Conservation (phyloP, 441 rosid species). For the Pelargonium myrrhifolium region DNA sequence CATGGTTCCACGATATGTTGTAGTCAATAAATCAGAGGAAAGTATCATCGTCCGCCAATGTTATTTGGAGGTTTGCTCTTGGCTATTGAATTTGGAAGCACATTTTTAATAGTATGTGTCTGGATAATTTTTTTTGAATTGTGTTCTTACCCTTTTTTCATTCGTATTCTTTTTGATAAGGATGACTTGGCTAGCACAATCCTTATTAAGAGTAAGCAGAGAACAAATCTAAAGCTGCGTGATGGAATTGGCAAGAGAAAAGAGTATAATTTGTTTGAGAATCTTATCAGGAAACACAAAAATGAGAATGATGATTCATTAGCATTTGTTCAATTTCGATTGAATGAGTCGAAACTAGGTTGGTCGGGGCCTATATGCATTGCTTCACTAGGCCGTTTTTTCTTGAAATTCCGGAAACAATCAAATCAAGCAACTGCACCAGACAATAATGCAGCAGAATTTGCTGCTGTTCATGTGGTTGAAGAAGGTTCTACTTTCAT, state of each 20-base stretch:
- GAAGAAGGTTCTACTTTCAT: conserved; percentile 84
- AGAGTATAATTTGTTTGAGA: conserved; percentile 75
- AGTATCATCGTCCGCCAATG: conserved; percentile 66
- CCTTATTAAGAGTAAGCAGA: conserved; percentile 48
- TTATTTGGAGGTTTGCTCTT: conserved; percentile 62
- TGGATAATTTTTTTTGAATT: conserved; percentile 15
- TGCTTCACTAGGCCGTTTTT: conserved; percentile 81
- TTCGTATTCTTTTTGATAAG: conserved; percentile 29
- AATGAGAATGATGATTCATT: conserved; percentile 45
- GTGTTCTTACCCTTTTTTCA: conserved; percentile 18
- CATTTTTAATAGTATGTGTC: conserved; percentile 17
- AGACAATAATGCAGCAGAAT: conserved; percentile 34
- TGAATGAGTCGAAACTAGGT: conserved; percentile 46
- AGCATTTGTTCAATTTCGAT: conserved; percentile 58
- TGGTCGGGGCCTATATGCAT: conserved; percentile 98
- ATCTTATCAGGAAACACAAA: conserved; percentile 72
- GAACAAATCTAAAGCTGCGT: conserved; percentile 47
- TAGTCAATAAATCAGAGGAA: conserved; percentile 65
- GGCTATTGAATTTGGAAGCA: conserved; percentile 14
- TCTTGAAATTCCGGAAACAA: conserved; percentile 71
- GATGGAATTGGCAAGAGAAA: conserved; percentile 42
- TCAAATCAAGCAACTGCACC: conserved; percentile 38
- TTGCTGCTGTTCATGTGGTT: conserved; percentile 69
- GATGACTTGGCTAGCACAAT: conserved; percentile 53
- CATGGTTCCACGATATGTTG: conserved; percentile 68